Evolutionary conservation across 768 basidiomycete species (phyloP).

Genomic region (Collybiopsis confluens): DNA sequence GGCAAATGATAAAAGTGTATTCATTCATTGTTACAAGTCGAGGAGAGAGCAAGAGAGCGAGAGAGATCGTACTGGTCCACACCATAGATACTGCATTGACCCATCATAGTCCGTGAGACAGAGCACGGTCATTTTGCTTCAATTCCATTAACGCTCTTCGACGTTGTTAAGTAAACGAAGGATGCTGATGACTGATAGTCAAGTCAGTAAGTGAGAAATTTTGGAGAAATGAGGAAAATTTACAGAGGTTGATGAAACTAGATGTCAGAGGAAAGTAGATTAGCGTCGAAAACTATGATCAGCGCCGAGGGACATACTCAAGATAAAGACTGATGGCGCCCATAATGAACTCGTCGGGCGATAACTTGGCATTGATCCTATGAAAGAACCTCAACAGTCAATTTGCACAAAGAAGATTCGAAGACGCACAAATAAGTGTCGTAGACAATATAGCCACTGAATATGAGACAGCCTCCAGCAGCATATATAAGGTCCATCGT

Average conservation of each 20-base stretch:
- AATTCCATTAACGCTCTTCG: conserved; percentile 36
- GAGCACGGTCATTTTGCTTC: neutral
- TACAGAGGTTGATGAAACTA: conserved; percentile 86
- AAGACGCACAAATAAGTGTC: conserved; percentile 63
- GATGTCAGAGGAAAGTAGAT: conserved; percentile 13
- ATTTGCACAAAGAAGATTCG: no score
- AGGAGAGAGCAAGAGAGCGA: neutral
- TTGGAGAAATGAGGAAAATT: conserved; percentile 23
- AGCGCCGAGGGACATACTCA: conserved; percentile 53
- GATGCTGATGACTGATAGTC: conserved; percentile 68
- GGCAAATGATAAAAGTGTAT: no score
- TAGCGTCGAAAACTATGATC: conserved; percentile 10
- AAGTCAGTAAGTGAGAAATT: neutral
- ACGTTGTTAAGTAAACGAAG: conserved; percentile 72
- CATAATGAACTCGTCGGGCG: conserved; percentile 92
- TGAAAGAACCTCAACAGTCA: no score
- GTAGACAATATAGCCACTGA: conserved; percentile 87
- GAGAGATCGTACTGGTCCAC: neutral
- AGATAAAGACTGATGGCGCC: conserved; percentile 92
- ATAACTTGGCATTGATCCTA: conserved; percentile 76
- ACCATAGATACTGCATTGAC: no score
- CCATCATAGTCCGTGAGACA: neutral
- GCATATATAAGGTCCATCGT: conserved; percentile 83
- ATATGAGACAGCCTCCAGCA: conserved; percentile 72
- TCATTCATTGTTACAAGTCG: no score